These are phyloP conservation scores for Claviceps sp. DNA, from an alignment of 2,329 filamentous ascomycete species.

Conservation along the genomic window DNA sequence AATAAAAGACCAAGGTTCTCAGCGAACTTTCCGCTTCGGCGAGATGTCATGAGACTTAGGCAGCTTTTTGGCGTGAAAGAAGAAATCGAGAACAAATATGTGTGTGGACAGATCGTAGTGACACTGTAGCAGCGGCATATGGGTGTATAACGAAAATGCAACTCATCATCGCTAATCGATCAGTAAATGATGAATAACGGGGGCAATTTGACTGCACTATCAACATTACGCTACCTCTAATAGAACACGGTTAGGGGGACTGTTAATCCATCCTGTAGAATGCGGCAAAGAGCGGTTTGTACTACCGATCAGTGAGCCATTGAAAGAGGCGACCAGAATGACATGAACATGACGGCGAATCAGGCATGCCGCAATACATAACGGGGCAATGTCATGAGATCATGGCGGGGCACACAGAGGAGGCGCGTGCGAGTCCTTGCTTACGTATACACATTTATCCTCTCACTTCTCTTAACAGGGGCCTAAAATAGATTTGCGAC, in stretches of 20 bases:
- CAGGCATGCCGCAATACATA: no score
- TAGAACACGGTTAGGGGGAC: no score
- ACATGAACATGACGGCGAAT: background rate
- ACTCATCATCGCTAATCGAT: background rate
- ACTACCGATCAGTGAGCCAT: background rate
- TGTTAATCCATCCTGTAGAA: background rate
- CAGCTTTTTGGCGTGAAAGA: background rate
- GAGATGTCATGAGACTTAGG: background rate
- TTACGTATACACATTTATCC: background rate
- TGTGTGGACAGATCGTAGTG: background rate
- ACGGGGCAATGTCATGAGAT: background rate
- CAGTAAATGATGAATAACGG: background rate
- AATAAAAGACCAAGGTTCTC: background rate
- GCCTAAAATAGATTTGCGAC: background rate
- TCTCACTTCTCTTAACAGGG: background rate
- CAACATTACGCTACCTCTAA: background rate
- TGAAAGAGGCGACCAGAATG: background rate
- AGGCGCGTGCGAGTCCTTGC: background rate
- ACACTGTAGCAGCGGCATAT: background rate
- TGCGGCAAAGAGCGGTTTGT: background rate
- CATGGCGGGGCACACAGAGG: background rate
- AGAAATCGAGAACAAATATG: no score
- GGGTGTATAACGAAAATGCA: background rate
- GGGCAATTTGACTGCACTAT: background rate
- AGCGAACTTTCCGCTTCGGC: no score